Evolutionary conservation across 1,284 basidiomycete species (phyloP).

Genomic region (Meira miltonrushii): DNA sequence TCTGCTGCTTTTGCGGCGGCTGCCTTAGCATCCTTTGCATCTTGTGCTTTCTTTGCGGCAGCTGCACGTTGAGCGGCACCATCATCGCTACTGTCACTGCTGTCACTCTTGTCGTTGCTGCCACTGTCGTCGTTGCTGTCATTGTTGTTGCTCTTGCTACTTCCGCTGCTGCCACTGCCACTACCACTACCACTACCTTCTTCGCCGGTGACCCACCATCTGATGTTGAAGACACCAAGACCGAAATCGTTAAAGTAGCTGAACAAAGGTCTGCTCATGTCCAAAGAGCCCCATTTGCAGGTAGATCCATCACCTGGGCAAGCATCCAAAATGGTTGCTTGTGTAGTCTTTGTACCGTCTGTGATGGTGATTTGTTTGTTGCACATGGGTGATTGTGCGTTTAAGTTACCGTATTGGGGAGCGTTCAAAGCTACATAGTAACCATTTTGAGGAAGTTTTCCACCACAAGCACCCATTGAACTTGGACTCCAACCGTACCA

Average conservation of each 20-base stretch:
- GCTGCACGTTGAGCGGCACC: constrained; percentile 15
- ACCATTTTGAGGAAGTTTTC: constrained; percentile 17
- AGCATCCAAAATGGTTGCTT: constrained; percentile 64
- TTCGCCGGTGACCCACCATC: constrained; percentile 23
- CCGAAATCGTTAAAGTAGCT: constrained; percentile 18
- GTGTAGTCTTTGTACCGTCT: constrained; percentile 56
- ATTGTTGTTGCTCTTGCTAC: constrained; percentile 8
- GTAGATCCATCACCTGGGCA: constrained; percentile 61
- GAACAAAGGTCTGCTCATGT: constrained; percentile 73
- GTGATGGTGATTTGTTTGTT: constrained; percentile 63
- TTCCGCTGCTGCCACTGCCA: neutral
- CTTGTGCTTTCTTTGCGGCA: neutral
- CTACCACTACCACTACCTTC: neutral
- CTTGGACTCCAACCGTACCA: constrained; percentile 40
- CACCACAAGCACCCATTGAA: constrained; percentile 23
- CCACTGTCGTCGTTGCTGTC: constrained; percentile 11
- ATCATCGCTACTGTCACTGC: constrained; percentile 2
- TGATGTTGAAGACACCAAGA: constrained; percentile 36
- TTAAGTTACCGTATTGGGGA: constrained; percentile 24
- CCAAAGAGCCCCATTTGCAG: constrained; percentile 57
- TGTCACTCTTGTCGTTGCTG: neutral
- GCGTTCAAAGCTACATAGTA: constrained; percentile 28
- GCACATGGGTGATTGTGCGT: constrained; percentile 53
- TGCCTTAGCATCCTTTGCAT: neutral
- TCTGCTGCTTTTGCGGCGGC: constrained; percentile 1